phyloP scores from a whole-genome alignment of 495 filamentous ascomycete genomes.

The Tuber microsphaerosporum region DNA sequence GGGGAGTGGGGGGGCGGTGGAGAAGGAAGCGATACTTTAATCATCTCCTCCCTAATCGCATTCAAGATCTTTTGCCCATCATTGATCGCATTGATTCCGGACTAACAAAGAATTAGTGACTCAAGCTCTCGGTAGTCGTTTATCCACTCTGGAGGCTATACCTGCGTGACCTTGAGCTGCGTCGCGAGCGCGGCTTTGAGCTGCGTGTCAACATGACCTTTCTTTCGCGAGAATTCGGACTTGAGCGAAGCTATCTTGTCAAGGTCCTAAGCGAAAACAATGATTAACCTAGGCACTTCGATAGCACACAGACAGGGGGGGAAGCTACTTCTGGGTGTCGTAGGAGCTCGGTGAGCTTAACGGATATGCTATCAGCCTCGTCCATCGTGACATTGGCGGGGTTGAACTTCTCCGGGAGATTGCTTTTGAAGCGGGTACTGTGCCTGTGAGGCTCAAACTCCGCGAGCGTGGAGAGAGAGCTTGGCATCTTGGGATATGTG shows the following conservation, averaged over 20 bases:
- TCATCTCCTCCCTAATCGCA: constrained; percentile 91
- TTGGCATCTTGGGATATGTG: background rate
- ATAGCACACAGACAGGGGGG: background rate
- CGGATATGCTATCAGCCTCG: constrained; percentile 47
- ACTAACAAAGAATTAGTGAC: constrained; percentile 38
- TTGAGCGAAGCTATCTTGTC: constrained; percentile 89
- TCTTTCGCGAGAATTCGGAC: constrained; percentile 90
- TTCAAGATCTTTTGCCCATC: constrained; percentile 83
- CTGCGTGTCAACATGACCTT: constrained; percentile 78
- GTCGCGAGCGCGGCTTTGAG: constrained; percentile 78
- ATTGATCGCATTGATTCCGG: constrained; percentile 74
- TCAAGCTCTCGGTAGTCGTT: background rate
- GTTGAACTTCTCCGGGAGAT: background rate
- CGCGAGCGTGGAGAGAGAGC: background rate
- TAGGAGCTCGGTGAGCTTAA: constrained; percentile 68
- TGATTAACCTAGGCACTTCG: constrained; percentile 5
- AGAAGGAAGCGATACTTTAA: constrained; percentile 49
- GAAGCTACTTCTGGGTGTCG: constrained; percentile 53
- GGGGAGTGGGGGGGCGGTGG: background rate
- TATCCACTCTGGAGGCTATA: constrained; percentile 7
- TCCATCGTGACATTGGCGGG: constrained; percentile 43
- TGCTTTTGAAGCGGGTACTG: background rate
- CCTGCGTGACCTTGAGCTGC: constrained; percentile 83
- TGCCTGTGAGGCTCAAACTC: background rate
- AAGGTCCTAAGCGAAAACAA: constrained; percentile 56